Percentiles rank a stretch among this genome's conserved stretches.
Evolutionary conservation across 2,329 filamentous ascomycete genomes (phyloP).

Genomic region (Cladosporium sp.): DNA sequence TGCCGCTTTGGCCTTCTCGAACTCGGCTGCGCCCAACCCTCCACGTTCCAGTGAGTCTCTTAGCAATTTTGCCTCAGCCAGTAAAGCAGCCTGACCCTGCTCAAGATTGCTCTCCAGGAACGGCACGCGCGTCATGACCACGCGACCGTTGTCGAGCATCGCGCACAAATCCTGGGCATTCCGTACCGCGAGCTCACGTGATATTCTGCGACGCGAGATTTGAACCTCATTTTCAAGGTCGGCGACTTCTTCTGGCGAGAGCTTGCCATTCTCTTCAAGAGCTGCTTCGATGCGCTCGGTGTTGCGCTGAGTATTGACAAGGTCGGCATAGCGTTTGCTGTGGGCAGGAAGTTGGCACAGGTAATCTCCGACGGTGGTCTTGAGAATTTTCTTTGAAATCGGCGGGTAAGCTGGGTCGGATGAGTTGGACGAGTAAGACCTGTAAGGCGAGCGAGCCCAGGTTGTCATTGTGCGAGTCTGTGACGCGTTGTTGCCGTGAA

Average conservation of each 20-base stretch:
- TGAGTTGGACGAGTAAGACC: background rate
- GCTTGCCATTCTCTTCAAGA: background rate
- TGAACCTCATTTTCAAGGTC: slow-evolving; percentile 1
- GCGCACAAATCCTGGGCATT: slow-evolving; percentile 22
- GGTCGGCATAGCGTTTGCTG: slow-evolving; percentile 6
- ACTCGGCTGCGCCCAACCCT: slow-evolving; percentile 16
- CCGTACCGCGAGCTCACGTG: slow-evolving; percentile 21
- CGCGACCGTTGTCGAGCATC: slow-evolving; percentile 27
- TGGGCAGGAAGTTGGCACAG: slow-evolving; percentile 12
- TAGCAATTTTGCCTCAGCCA: slow-evolving; percentile 21
- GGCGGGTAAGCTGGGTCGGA: background rate
- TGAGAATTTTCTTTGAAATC: background rate
- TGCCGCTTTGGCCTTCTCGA: slow-evolving; percentile 14
- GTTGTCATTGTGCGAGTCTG: slow-evolving; percentile 14
- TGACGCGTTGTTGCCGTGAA: background rate
- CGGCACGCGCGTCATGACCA: slow-evolving; percentile 19
- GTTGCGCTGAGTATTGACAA: slow-evolving; percentile 1
- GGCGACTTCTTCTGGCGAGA: background rate
- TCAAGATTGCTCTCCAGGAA: slow-evolving; percentile 27
- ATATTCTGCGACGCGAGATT: slow-evolving; percentile 16
- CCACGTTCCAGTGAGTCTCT: slow-evolving; percentile 2
- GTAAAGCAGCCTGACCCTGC: slow-evolving; percentile 20
- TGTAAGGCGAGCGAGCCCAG: background rate
- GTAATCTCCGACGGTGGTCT: slow-evolving; percentile 23
- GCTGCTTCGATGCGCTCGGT: background rate